Evolutionary conservation across 306 rosid genomes (phyloP), one percentile per base, ranked within the genome.

Genomic region (Cucumis sativus): DNA sequence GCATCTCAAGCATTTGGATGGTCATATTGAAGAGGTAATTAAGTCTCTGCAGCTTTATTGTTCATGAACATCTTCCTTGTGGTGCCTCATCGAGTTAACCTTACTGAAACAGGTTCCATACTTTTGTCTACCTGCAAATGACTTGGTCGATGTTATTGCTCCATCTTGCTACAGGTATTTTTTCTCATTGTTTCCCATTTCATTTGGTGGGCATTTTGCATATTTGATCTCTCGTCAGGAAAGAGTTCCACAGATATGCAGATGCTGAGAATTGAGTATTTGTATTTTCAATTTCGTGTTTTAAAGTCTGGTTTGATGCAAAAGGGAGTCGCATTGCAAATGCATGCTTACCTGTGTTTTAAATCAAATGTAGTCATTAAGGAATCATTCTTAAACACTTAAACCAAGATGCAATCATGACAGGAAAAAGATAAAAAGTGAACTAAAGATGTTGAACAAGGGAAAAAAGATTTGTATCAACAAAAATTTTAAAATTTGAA

Each of bases 101-200:
- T 83, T 54, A 82, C 86, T 81, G 63, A 60, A 81, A 77, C 96
- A 94, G 98, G 96, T 94, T 83, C 98, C 98, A 65, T 94, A 94
- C 90, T 94, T 94, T 93, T 90, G 93, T 78, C 92, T 94, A 70
- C 98, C 98, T 21, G 97, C 98, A 79, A 94, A 94, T 88, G 97
- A 94, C 20, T 92, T 94, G 79, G 96, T 92, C 65, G 98, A 94
- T 80, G 98, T 94, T 79, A 94, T 94, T 78, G 98, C 98, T 73
- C 98, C 97, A 66, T 94, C 98, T 84, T 94, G 98, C 86, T 94
- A 92, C 82, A 94, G 98, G 98, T 94, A 82, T 59, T 30, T 78
- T 18, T 37, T 55, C 60, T 59, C 55, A 69, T 63, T 70, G 54
- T 33, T 59, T 76, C 64, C 15, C 39, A 74, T 40, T 43, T 43